phyloP scores from a whole-genome alignment of 2,329 filamentous ascomycete genomes.

The Phaeosphaeria sp. region DNA sequence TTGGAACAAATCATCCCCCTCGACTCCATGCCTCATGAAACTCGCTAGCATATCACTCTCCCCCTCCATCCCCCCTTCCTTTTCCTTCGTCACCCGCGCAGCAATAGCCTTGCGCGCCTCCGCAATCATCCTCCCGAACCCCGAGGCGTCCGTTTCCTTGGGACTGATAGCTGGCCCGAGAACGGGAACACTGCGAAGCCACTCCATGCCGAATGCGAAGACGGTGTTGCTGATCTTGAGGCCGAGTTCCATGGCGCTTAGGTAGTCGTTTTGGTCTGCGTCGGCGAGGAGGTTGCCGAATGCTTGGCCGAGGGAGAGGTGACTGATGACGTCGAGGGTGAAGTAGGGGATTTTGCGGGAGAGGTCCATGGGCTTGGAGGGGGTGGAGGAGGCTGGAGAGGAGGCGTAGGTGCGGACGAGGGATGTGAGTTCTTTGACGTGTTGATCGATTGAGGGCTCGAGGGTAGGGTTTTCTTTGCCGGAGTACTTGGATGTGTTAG shows the following conservation, averaged over 20 bases:
- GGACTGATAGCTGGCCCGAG: constrained; percentile 38
- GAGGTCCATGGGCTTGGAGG: constrained; percentile 54
- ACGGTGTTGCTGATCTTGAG: constrained; percentile 36
- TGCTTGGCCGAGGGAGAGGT: constrained; percentile 59
- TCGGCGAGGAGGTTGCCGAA: constrained; percentile 62
- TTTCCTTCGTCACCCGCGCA: constrained; percentile 56
- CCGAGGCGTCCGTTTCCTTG: constrained; percentile 44
- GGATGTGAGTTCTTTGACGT: constrained; percentile 55
- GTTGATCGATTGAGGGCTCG: constrained; percentile 58
- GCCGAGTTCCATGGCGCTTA: constrained; percentile 53
- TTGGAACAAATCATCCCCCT: constrained; percentile 49
- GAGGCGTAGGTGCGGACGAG: constrained; percentile 58
- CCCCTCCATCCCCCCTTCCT: constrained; percentile 46
- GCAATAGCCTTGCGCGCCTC: constrained; percentile 36
- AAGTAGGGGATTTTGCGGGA: constrained; percentile 59
- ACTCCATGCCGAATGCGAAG: constrained; percentile 35
- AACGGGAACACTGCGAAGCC: constrained; percentile 31
- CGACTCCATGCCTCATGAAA: constrained; percentile 57
- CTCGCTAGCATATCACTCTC: constrained; percentile 62
- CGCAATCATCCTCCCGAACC: constrained; percentile 43
- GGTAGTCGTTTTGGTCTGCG: constrained; percentile 56
- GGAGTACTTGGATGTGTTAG: constrained; percentile 53
- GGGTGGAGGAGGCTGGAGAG: constrained; percentile 16
- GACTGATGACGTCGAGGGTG: constrained; percentile 64
- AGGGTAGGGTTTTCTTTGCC: constrained; percentile 62